These are phyloP conservation scores for Blepharisma stoltei DNA, from an alignment of 73 alveolate genomes.

Conservation along the genomic window DNA sequence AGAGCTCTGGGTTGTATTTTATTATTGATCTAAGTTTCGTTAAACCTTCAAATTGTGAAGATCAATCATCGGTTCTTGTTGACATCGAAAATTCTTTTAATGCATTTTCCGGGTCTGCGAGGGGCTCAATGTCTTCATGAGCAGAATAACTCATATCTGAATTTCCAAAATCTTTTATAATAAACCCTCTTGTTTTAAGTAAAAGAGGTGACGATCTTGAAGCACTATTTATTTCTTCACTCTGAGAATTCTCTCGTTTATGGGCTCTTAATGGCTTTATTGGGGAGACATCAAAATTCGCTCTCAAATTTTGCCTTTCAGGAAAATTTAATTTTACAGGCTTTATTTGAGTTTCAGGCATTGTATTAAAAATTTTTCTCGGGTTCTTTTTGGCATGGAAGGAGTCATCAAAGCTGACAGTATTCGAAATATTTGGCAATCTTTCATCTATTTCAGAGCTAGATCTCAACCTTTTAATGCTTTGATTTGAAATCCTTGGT, in stretches of 20 bases:
- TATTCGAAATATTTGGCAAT: too few species aligned
- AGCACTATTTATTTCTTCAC: background rate
- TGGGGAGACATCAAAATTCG: too few species aligned
- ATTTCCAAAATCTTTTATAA: background rate
- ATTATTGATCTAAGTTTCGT: slow-evolving; percentile 11
- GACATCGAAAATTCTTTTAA: background rate
- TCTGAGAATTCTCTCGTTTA: background rate
- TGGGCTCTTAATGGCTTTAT: background rate
- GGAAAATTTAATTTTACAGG: too few species aligned
- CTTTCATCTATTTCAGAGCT: too few species aligned
- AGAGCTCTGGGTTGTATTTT: slow-evolving; percentile 2
- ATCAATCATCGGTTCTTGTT: background rate
- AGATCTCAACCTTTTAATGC: background rate
- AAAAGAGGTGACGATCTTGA: background rate
- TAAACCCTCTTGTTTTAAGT: background rate
- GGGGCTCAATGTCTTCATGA: background rate
- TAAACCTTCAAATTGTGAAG: background rate
- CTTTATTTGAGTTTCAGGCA: too few species aligned
- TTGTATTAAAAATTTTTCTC: too few species aligned
- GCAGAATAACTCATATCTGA: background rate
- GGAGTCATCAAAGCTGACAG: too few species aligned
- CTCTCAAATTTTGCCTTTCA: too few species aligned
- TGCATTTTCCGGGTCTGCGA: background rate
- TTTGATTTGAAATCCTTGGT: background rate
- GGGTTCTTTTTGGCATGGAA: too few species aligned